A percentile compares a stretch with the other conserved stretches of the same genome.
These are phyloP conservation scores for Sutorius australiensis DNA, from an alignment of 768 basidiomycete species.

Conservation along the genomic window DNA sequence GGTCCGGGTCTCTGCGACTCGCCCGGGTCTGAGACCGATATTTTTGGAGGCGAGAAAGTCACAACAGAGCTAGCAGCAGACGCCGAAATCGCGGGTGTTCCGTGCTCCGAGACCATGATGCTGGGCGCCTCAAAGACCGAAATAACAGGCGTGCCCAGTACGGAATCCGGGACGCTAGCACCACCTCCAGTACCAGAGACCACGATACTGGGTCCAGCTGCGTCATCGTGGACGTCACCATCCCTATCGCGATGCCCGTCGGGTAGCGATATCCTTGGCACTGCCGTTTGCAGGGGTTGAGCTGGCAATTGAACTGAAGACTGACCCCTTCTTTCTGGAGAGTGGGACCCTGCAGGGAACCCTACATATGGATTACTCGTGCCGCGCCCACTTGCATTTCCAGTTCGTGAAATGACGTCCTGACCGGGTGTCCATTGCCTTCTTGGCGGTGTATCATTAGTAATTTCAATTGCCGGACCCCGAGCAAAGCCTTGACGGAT, in stretches of 20 bases:
- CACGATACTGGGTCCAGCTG: constrained; percentile 27
- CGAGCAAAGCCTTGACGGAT: constrained; percentile 13
- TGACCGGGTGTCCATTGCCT: constrained; percentile 28
- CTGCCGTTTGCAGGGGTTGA: constrained; percentile 30
- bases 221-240: neutral
- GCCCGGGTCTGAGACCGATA: constrained; percentile 9
- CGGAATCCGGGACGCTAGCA: constrained; percentile 31
- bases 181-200: constrained; percentile 20
- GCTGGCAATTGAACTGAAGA: constrained; percentile 1
- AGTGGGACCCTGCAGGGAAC: constrained; percentile 10
- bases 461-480: constrained; percentile 31
- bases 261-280: constrained; percentile 42
- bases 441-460: constrained; percentile 22
- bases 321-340: constrained; percentile 17
- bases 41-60: constrained; percentile 20
- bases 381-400: constrained; percentile 8
- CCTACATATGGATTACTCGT: constrained; percentile 1
- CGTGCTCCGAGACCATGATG: constrained; percentile 26
- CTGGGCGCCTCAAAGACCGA: constrained; percentile 25
- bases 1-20: constrained; percentile 15
- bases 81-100: constrained; percentile 16
- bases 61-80: constrained; percentile 12
- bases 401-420: constrained; percentile 14
- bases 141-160: constrained; percentile 13
- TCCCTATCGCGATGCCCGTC: constrained; percentile 8